Evolutionary conservation across 305 asterid genomes (phyloP).

Genomic region (Euphrasia arctica): DNA sequence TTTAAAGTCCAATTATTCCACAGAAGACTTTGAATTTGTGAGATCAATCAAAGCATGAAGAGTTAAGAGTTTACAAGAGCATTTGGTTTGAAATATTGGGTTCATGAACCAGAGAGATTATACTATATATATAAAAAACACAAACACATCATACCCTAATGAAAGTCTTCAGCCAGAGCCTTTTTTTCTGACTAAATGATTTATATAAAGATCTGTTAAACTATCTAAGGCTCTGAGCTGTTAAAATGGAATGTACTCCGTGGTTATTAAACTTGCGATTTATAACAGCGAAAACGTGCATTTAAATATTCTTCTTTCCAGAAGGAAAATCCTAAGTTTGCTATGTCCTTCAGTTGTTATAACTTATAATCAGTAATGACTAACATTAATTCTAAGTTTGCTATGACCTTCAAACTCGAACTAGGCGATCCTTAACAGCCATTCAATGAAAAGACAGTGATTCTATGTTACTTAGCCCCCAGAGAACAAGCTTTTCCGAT

Average conservation of each 20-base stretch:
- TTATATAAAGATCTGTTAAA: neutral
- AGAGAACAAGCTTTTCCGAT: neutral
- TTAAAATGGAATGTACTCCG: neutral
- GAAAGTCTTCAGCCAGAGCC: neutral
- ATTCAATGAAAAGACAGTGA: neutral
- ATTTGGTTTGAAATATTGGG: neutral
- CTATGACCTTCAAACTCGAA: neutral
- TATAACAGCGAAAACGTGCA: neutral
- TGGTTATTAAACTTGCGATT: neutral
- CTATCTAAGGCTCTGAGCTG: neutral
- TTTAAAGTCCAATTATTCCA: constrained; percentile 5
- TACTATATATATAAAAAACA: neutral
- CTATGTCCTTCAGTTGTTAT: neutral
- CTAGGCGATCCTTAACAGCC: neutral
- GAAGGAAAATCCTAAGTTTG: neutral
- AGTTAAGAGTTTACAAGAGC: neutral
- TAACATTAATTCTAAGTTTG: neutral
- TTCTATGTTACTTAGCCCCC: neutral
- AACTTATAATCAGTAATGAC: no score
- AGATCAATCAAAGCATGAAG: neutral
- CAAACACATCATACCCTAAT: neutral
- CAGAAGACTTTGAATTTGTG: constrained; percentile 3
- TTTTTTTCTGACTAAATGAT: neutral
- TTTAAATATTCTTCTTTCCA: neutral
- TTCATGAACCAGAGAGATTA: neutral